Conservation (phyloP, 805 yeast species). For the Torulaspora franciscae region DNA sequence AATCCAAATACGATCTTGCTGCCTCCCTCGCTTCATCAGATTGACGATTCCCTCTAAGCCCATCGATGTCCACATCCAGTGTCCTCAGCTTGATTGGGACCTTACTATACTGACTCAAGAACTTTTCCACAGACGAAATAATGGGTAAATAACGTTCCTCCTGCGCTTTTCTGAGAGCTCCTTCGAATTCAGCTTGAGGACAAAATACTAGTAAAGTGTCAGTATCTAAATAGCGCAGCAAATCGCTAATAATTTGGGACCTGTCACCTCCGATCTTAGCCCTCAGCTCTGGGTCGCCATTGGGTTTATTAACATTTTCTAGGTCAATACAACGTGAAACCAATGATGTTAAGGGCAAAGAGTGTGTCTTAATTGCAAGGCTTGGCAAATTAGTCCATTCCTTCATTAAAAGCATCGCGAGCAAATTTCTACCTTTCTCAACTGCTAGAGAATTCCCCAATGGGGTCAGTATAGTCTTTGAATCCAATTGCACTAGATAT, state of each 20-base stretch:
- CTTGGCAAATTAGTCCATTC: conserved; percentile 81
- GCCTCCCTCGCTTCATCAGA: conserved; percentile 51
- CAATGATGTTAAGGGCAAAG: conserved; percentile 79
- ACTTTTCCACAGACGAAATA: conserved; percentile 59
- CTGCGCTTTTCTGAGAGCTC: conserved; percentile 74
- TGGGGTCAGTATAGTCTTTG: conserved; percentile 78
- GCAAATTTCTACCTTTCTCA: conserved; percentile 51
- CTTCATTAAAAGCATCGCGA: conserved; percentile 73
- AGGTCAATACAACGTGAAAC: conserved; percentile 85
- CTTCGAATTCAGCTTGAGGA: conserved; percentile 76
- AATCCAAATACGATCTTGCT: conserved; percentile 59
- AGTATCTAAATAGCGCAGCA: conserved; percentile 85
- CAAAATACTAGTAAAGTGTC: conserved; percentile 88
- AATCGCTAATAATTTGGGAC: conserved; percentile 50
- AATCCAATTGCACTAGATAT: conserved; percentile 60
- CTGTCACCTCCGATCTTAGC: conserved; percentile 59
- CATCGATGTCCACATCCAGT: conserved; percentile 78
- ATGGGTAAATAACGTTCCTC: conserved; percentile 72
- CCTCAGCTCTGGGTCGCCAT: conserved; percentile 41
- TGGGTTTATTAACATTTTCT: conserved; percentile 36
- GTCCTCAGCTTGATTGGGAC: conserved; percentile 45
- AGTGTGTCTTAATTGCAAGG: conserved; percentile 63
- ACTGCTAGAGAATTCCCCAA: conserved; percentile 64
- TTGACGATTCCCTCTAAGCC: conserved; percentile 78
- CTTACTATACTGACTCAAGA: conserved; percentile 39